Evolutionary conservation across 805 yeast genomes (phyloP).

Genomic region (Komagataella pastoris): DNA sequence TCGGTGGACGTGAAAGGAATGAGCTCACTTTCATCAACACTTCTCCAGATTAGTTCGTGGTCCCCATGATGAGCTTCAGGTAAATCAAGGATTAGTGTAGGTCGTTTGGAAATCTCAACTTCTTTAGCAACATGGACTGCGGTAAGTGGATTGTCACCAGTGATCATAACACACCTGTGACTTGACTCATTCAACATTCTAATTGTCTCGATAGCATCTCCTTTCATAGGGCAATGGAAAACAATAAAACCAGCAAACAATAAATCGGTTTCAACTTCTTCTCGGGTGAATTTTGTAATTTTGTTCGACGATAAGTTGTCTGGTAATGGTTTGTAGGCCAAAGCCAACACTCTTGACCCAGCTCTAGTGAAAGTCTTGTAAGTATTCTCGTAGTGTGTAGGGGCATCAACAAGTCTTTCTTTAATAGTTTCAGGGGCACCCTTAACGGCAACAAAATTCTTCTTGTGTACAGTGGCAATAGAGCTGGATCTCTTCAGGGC

Average conservation of each 20-base stretch:
- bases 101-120: slow-evolving; percentile 76
- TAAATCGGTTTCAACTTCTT: slow-evolving; percentile 61
- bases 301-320: slow-evolving; percentile 31
- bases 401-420: slow-evolving; percentile 57
- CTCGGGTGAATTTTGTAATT: slow-evolving; percentile 54
- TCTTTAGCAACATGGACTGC: slow-evolving; percentile 96
- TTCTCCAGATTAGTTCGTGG: slow-evolving; percentile 68
- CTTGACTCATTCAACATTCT: slow-evolving; percentile 89
- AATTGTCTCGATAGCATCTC: slow-evolving; percentile 83
- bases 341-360: slow-evolving; percentile 94
- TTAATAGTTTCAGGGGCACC: slow-evolving; percentile 98
- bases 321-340: slow-evolving; percentile 70
- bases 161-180: slow-evolving; percentile 94
- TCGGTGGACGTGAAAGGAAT: slow-evolving; percentile 54
- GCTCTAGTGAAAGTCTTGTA: slow-evolving; percentile 87
- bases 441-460: slow-evolving; percentile 71
- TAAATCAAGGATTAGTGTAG: slow-evolving; percentile 74
- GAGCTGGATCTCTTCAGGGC: slow-evolving; percentile 92
- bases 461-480: slow-evolving; percentile 44
- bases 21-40: slow-evolving; percentile 61
- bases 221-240: slow-evolving; percentile 94
- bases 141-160: slow-evolving; percentile 97
- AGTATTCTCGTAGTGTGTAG: slow-evolving; percentile 69
- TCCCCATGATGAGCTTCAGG: slow-evolving; percentile 57
- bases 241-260: slow-evolving; percentile 86